Conservation (phyloP, 2,329 filamentous ascomycete species). For the Trichoderma brevicompactum region DNA sequence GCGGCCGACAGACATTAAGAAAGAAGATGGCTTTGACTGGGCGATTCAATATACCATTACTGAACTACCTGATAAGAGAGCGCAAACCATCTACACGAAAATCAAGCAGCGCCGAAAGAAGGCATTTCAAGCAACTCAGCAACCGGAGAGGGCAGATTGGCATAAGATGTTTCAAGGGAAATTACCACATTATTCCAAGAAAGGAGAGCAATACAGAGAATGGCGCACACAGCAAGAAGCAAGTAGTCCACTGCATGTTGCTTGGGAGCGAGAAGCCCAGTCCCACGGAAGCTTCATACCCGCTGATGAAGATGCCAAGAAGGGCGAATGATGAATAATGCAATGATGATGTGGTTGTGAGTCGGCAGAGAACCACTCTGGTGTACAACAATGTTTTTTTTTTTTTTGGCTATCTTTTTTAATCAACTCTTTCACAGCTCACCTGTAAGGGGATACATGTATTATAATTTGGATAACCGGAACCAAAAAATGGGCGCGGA, state of each 20-base stretch:
- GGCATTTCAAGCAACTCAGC: constrained; percentile 46
- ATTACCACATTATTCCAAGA: constrained; percentile 48
- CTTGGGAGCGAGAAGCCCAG: constrained; percentile 47
- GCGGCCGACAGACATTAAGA: constrained; percentile 58
- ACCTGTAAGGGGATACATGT: not conserved
- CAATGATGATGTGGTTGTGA: not conserved
- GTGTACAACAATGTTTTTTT: not conserved
- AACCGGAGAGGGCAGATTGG: constrained; percentile 49
- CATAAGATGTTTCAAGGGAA: constrained; percentile 53
- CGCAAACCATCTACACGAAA: constrained; percentile 57
- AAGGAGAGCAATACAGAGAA: constrained; percentile 64
- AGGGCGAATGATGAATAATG: not conserved
- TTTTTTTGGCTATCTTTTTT: not conserved
- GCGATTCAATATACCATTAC: constrained; percentile 76
- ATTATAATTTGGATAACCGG: constrained; percentile 1
- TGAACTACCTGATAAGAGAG: constrained; percentile 57
- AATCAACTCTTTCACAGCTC: not conserved
- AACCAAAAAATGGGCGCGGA: not conserved
- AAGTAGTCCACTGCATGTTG: constrained; percentile 51
- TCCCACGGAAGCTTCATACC: constrained; percentile 13
- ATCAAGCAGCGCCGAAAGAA: constrained; percentile 61
- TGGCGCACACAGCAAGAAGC: constrained; percentile 58
- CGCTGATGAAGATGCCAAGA: not conserved
- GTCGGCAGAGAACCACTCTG: not conserved
- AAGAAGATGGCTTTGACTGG: constrained; percentile 58